Base-by-base conservation (phyloP, 768 basidiomycete species). In the Kwoniella shandongensis region DNA sequence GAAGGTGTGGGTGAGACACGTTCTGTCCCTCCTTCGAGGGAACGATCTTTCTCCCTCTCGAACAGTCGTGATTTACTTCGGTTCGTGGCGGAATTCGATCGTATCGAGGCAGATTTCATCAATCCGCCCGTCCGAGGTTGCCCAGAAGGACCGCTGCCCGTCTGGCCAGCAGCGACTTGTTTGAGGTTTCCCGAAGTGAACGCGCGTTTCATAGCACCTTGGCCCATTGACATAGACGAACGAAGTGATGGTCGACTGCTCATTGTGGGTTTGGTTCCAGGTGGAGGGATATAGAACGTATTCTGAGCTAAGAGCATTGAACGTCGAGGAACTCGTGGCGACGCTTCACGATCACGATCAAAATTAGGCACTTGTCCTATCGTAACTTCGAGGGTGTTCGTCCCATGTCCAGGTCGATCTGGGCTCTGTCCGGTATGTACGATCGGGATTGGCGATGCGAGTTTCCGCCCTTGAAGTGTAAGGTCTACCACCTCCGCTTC, bases 401-500 rank as follows among this genome's bases (percentile, higher is more conserved):
- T 6, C 32, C 7, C 6, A 32, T 32, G 6, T 6, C n/a, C n/a
- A n/a, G n/a, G n/a, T n/a, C n/a, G n/a, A n/a, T n/a, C n/a, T n/a
- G n/a, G n/a, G n/a, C n/a, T n/a, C 32, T 32, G 6, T 32, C 32
- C 32, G 32, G 40, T 8, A 7, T 42, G 40, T 8, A 7, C n/a
- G 32, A 32, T 32, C 6, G 32, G 32, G 13, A 47, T 42, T 20
- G 49, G 48, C 23, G 47, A 32, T 5, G 48, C 42, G 1, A 56
- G 8, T 44, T 29, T 30, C 12, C 59, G 8, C 12, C 54, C 54
- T 4, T 26, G 20, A 29, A 41, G 59, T 4, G 62, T 63, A 7
- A 61, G 42, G 42, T 63, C 66, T 1, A 59, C 45, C 18, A 41
- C 51, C 39, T 67, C 62, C 7, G 48, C 62, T 27, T 51, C 20